These are phyloP conservation scores for Daedaleopsis sinensis DNA, from an alignment of 768 basidiomycete species.

Conservation along the genomic window DNA sequence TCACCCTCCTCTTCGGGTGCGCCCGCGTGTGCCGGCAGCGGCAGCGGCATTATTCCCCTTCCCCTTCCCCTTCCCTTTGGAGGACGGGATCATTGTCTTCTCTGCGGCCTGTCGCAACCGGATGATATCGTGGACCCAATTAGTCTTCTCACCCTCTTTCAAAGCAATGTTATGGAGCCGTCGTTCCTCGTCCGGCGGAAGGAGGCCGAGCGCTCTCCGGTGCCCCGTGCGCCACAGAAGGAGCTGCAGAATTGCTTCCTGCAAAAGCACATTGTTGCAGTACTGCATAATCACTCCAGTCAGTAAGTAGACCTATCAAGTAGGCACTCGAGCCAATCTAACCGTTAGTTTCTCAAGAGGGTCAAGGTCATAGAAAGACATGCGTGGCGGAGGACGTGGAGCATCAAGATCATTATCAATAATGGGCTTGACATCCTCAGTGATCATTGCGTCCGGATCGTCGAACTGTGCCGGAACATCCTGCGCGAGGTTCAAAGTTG, in stretches of 20 bases:
- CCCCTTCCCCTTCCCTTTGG: constrained; percentile 3
- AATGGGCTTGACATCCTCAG: neutral
- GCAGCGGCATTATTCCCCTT: constrained; percentile 8
- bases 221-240: constrained; percentile 71
- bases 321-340: neutral
- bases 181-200: constrained; percentile 57
- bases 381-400: constrained; percentile 6
- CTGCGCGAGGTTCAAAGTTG: neutral
- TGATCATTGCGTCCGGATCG: neutral
- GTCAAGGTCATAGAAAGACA: constrained; percentile 19
- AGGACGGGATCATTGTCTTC: constrained; percentile 20
- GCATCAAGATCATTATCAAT: neutral
- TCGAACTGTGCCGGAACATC: neutral
- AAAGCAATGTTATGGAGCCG: constrained; percentile 52
- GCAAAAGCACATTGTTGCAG: constrained; percentile 70
- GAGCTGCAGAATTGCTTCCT: constrained; percentile 72
- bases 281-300: constrained; percentile 50
- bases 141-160: constrained; percentile 51
- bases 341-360: constrained; percentile 24
- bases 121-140: constrained; percentile 72
- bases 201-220: constrained; percentile 52
- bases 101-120: constrained; percentile 37
- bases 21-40: constrained; percentile 3
- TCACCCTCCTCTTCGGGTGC: constrained; percentile 10
- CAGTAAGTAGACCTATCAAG: neutral